Evolutionary conservation across 805 yeast species (phyloP).

Genomic region (Ogataea glucozyma): DNA sequence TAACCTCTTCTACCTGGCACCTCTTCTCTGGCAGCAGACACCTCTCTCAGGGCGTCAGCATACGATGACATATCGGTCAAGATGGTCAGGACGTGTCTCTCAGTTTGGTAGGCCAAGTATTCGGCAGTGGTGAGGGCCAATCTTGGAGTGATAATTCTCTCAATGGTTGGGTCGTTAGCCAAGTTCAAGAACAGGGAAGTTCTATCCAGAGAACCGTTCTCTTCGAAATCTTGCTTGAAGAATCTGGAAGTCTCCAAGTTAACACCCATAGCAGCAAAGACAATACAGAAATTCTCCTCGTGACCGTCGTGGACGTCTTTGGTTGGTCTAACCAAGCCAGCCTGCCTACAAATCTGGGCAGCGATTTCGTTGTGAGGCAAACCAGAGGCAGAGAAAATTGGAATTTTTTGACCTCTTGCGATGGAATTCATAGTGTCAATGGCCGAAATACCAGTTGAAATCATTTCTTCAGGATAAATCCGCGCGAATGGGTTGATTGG

Average conservation of each 20-base stretch:
- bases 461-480: constrained; percentile 99
- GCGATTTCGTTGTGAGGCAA: constrained; percentile 99
- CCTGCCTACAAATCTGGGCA: constrained; percentile 99
- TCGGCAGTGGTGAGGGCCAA: constrained; percentile 98
- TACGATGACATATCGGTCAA: constrained; percentile 99
- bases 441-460: constrained; percentile 97
- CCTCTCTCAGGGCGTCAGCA: constrained; percentile 99
- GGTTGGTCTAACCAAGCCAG: constrained; percentile 98
- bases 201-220: constrained; percentile 97
- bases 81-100: constrained; percentile 96
- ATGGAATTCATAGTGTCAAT: constrained; percentile 99
- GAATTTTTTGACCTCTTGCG: constrained; percentile 99
- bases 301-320: constrained; percentile 99
- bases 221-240: constrained; percentile 99
- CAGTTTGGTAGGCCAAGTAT: constrained; percentile 98
- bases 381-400: constrained; percentile 98
- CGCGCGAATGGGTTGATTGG: constrained; percentile 98
- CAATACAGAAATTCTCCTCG: constrained; percentile 98
- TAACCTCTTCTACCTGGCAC: constrained; percentile 99
- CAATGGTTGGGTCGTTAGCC: constrained; percentile 99
- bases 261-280: constrained; percentile 99
- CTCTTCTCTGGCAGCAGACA: constrained; percentile 99
- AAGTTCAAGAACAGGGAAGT: constrained; percentile 93
- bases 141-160: constrained; percentile 98
- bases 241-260: constrained; percentile 97